A percentile compares a stretch with the other conserved stretches of the same genome.
phyloP scores from a whole-genome alignment of 75 land plant genomes.

The Sequoia sempervirens region DNA sequence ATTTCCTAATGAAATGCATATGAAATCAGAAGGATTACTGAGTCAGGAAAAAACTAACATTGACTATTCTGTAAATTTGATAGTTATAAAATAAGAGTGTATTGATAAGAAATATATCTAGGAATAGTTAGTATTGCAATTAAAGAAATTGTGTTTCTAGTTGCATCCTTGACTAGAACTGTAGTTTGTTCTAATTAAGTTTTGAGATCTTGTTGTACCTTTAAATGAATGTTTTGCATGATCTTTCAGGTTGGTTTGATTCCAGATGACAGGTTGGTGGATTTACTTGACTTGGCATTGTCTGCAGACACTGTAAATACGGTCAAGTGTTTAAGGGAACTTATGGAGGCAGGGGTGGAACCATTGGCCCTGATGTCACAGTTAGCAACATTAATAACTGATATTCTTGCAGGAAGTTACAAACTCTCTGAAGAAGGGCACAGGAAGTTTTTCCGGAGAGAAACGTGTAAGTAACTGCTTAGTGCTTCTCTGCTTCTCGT shows the following conservation, averaged over 20 bases:
- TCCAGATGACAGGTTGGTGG: constrained; percentile 77
- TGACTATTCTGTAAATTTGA: background rate
- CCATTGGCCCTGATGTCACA: constrained; percentile 94
- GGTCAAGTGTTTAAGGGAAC: constrained; percentile 69
- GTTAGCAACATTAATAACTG: constrained; percentile 85
- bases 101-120: background rate
- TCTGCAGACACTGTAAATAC: constrained; percentile 94
- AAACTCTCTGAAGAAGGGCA: constrained; percentile 42
- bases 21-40: background rate
- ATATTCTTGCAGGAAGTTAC: constrained; percentile 88
- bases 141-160: background rate
- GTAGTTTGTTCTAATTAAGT: background rate
- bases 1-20: background rate
- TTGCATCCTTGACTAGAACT: background rate
- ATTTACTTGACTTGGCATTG: constrained; percentile 89
- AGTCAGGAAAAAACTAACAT: background rate
- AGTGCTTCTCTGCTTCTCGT: background rate
- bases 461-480: constrained; percentile 54
- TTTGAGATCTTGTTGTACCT: background rate
- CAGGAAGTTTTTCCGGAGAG: constrained; percentile 69
- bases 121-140: background rate
- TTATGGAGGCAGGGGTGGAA: constrained; percentile 86
- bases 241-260: constrained; percentile 73
- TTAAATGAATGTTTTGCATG: background rate
- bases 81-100: background rate